Evolutionary conservation across 495 filamentous ascomycete species (phyloP), one percentile per base, ranked within the genome.

Genomic region (Aspergillus ellipticus): DNA sequence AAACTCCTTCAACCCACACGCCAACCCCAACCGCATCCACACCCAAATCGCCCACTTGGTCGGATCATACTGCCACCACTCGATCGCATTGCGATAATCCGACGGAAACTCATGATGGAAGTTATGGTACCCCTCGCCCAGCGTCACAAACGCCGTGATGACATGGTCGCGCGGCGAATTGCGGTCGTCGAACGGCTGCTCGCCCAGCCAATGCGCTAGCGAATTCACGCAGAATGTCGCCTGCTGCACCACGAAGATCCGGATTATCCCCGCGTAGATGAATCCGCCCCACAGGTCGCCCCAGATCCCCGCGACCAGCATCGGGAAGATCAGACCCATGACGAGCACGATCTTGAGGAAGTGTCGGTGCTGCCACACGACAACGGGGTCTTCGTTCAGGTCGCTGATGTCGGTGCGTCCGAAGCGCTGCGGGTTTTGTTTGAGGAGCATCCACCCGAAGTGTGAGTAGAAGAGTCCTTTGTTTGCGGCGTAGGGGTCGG

Each of bases 71-170:
- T 96, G 91, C 73, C 84, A 86, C 89, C 89, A 96, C 64, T 93
- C 76, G 58, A 96, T 90, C 39, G 89, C 91, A 71, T 96, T 96
- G 68, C 91, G 89, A 83, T 95, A 96, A 69, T 96, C 91, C 10
- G 88, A 90, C 24, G 91, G 91, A 73, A 96, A 96, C 69, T 96
- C 91, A 77, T 96, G 91, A 77, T 96, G 91, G 83, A 96, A 96
- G 75, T 92, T 94, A 79, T 96, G 90, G 74, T 96, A 96, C 48
- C 91, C 91, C 70, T 96, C 91, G 26, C 91, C 91, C 22, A 96
- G 86, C 17, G 91, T 94, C 45, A 92, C 84, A 19, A 96, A 74
- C 41, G 90, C 91, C 35, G 90, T 95, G 69, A 96, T 82, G 65
- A 93, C 79, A 74, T 96, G 89, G 64, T 96, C 90, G 49, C 91